A percentile compares a stretch with the other conserved stretches of the same genome.
These are phyloP conservation scores for Oryza longistaminata DNA, from an alignment of 176 grass and related monocot species.

Conservation along the genomic window DNA sequence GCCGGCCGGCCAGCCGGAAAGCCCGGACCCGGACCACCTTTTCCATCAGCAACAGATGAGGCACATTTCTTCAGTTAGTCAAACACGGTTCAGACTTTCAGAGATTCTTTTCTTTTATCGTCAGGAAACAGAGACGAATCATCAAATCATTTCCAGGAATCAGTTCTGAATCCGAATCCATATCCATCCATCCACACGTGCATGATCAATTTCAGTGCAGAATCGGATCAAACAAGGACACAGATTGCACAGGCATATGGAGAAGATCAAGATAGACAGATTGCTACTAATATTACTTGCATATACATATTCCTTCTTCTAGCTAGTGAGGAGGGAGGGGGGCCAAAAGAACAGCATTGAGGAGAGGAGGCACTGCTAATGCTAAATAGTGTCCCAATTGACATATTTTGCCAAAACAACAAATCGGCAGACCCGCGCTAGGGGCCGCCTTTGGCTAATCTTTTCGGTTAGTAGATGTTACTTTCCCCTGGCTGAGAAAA, in stretches of 20 bases:
- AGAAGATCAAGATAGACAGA: background rate
- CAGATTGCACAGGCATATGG: background rate
- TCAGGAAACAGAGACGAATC: background rate
- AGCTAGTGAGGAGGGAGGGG: background rate
- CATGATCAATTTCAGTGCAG: background rate
- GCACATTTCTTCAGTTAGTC: background rate
- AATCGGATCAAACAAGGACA: background rate
- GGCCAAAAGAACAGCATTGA: background rate
- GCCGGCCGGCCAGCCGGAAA: background rate
- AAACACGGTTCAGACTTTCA: background rate
- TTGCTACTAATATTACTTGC: background rate
- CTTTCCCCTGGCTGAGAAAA: conserved; percentile 35
- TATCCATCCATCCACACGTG: background rate
- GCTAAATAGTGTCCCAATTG: background rate
- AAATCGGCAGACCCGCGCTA: background rate
- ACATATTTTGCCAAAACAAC: background rate
- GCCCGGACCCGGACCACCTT: background rate
- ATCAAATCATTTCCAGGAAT: background rate
- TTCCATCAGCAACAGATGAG: background rate
- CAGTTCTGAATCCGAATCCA: background rate
- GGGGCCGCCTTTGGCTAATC: background rate
- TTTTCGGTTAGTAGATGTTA: conserved; percentile 39
- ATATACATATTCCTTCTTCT: background rate
- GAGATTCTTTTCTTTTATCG: background rate
- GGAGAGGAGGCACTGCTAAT: background rate